A percentile compares a stretch with the other conserved stretches of the same genome.
Conservation (phyloP, 148 eudicot species). For the Beta vulgaris region DNA sequence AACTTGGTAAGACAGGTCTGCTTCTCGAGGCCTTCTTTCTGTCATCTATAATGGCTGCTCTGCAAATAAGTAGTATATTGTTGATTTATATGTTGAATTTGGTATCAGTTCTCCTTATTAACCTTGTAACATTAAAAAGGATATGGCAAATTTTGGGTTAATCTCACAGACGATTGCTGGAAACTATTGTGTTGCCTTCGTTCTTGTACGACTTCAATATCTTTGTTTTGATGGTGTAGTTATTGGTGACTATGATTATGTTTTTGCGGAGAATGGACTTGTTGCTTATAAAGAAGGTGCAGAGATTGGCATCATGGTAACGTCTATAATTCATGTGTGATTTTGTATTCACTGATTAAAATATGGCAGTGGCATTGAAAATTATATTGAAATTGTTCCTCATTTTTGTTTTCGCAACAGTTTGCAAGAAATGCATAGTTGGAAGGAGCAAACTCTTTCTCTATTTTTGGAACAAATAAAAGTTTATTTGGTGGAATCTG, state of each 20-base stretch:
- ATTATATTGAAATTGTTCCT: neutral
- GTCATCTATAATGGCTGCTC: neutral
- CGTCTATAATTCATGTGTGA: neutral
- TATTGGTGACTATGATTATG: slow-evolving; percentile 75
- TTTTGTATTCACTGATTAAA: neutral
- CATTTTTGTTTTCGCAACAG: no score
- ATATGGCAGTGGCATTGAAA: neutral
- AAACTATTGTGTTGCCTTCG: neutral
- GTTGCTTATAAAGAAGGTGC: slow-evolving; percentile 83
- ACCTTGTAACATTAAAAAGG: no score
- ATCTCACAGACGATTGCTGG: neutral
- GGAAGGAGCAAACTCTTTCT: neutral
- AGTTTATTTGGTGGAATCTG: neutral
- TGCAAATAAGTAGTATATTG: neutral
- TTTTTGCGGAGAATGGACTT: slow-evolving; percentile 92
- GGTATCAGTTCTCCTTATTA: neutral
- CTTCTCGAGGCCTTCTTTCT: slow-evolving; percentile 10
- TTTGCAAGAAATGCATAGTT: neutral
- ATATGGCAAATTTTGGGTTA: neutral
- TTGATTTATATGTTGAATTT: neutral
- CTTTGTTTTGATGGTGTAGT: slow-evolving; percentile 45
- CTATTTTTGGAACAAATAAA: neutral
- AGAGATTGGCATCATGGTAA: slow-evolving; percentile 81
- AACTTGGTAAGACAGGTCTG: slow-evolving; percentile 82
- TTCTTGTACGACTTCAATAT: neutral